Percentiles rank a stretch among this genome's conserved stretches.
These are phyloP conservation scores for Hordeum pubiflorum DNA, from an alignment of 202 grass and related monocot species.

Conservation along the genomic window DNA sequence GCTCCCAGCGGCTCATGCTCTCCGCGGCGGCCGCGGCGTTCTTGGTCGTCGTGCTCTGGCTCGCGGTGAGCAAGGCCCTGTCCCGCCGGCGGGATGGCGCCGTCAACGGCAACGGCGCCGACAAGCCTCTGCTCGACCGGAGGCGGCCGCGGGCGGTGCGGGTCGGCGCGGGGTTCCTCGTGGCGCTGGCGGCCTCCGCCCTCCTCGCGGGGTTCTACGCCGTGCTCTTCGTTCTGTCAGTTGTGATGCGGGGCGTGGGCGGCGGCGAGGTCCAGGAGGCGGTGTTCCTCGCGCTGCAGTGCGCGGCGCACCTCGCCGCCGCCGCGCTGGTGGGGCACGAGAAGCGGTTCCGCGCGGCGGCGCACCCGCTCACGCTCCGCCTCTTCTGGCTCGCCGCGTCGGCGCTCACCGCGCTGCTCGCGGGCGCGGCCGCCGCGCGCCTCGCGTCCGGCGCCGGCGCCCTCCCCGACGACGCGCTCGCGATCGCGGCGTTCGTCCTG, in stretches of 20 bases:
- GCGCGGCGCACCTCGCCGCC: constrained; percentile 39
- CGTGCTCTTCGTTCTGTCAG: constrained; percentile 31
- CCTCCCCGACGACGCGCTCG: constrained; percentile 45
- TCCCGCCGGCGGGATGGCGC: background rate
- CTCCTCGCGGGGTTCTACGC: constrained; percentile 45
- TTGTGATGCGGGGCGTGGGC: background rate
- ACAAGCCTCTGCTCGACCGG: constrained; percentile 46
- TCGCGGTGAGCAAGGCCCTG: constrained; percentile 17
- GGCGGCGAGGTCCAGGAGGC: constrained; percentile 13
- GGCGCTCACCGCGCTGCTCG: constrained; percentile 38
- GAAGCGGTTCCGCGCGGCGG: constrained; percentile 35
- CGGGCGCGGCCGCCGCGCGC: constrained; percentile 47
- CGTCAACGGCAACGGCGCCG: background rate
- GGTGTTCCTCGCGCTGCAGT: constrained; percentile 61
- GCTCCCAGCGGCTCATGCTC: constrained; percentile 57
- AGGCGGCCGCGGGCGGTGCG: background rate
- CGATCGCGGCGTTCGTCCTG: constrained; percentile 43
- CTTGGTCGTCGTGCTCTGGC: constrained; percentile 32
- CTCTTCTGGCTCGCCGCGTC: constrained; percentile 60
- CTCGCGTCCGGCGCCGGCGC: constrained; percentile 9
- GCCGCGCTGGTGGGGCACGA: constrained; percentile 53
- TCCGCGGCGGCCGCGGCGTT: constrained; percentile 37
- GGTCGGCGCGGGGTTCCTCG: constrained; percentile 28
- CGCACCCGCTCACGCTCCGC: constrained; percentile 56
- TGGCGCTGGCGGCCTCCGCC: constrained; percentile 37